Evolutionary conservation across 371 early-diverging fungal genomes (phyloP).

Genomic region (Rhizomucor pusillus): DNA sequence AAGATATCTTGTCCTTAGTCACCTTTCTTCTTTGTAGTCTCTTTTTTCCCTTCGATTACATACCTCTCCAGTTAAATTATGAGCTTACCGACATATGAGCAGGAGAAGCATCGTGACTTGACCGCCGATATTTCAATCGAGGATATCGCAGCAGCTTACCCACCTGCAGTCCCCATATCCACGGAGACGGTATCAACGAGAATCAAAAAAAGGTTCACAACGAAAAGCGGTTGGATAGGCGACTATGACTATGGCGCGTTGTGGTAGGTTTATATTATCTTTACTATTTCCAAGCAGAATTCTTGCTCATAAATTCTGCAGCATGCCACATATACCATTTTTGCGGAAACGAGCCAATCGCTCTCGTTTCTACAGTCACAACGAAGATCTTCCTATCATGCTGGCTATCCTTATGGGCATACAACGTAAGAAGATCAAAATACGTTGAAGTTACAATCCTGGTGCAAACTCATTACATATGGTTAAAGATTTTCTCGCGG

Average conservation of each 20-base stretch:
- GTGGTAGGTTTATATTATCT: too few relatives aligned
- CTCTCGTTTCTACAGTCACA: slow-evolving; percentile 25
- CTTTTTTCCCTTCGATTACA: too few relatives aligned
- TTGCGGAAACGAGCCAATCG: slow-evolving; percentile 4
- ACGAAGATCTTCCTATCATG: slow-evolving; percentile 24
- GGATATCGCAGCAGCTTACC: too few relatives aligned
- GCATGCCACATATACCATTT: slow-evolving; percentile 26
- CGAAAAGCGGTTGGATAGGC: slow-evolving; percentile 20
- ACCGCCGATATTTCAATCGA: too few relatives aligned
- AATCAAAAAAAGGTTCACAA: slow-evolving; percentile 7
- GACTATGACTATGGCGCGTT: slow-evolving; percentile 28
- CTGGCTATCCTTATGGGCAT: slow-evolving; percentile 30
- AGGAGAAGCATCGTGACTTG: too few relatives aligned
- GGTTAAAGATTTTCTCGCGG: slow-evolving; percentile 26
- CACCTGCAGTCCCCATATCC: too few relatives aligned
- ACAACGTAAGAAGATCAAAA: slow-evolving; percentile 16
- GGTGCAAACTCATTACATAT: neutral
- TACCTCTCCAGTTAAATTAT: too few relatives aligned
- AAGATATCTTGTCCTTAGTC: too few relatives aligned
- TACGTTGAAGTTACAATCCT: neutral
- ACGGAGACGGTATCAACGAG: too few relatives aligned
- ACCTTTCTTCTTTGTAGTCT: too few relatives aligned
- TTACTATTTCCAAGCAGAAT: too few relatives aligned
- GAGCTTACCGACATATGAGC: too few relatives aligned
- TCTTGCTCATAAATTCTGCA: neutral